A percentile compares a stretch with the other conserved stretches of the same genome.
phyloP scores from a whole-genome alignment of 495 filamentous ascomycete genomes.

The Aspergillus sclerotioniger region DNA sequence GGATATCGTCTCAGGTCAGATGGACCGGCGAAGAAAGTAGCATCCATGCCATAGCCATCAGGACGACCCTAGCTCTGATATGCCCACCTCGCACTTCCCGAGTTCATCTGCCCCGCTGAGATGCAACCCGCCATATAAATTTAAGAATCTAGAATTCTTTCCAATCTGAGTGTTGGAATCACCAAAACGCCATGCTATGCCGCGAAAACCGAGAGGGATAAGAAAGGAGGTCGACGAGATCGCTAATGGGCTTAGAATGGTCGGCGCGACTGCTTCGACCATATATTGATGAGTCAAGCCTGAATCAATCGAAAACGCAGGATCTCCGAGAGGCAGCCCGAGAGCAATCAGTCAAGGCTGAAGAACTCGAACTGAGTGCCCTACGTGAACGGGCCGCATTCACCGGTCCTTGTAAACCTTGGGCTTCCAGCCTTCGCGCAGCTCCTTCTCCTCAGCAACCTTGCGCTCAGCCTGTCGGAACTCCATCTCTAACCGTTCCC shows the following conservation, averaged over 20 bases:
- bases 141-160: constrained; percentile 25
- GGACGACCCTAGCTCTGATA: neutral
- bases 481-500: constrained; percentile 90
- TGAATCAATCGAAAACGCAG: constrained; percentile 9
- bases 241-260: neutral
- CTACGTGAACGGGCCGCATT: constrained; percentile 13
- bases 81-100: neutral
- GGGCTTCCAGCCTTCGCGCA: constrained; percentile 85
- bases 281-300: neutral
- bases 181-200: constrained; percentile 54
- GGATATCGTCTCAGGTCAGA: neutral
- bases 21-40: neutral
- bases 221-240: constrained; percentile 9
- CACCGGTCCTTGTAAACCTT: constrained; percentile 90
- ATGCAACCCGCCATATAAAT: constrained; percentile 12
- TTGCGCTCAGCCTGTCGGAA: constrained; percentile 48
- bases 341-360: constrained; percentile 7
- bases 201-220: constrained; percentile 26
- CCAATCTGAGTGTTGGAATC: constrained; percentile 27
- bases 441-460: constrained; percentile 59
- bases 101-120: constrained; percentile 10
- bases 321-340: neutral
- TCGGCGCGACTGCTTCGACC: constrained; percentile 1
- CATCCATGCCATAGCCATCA: too few species aligned
- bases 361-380: neutral